Evolutionary conservation across 2,329 filamentous ascomycete species (phyloP).

Genomic region (Colletotrichum sp.): DNA sequence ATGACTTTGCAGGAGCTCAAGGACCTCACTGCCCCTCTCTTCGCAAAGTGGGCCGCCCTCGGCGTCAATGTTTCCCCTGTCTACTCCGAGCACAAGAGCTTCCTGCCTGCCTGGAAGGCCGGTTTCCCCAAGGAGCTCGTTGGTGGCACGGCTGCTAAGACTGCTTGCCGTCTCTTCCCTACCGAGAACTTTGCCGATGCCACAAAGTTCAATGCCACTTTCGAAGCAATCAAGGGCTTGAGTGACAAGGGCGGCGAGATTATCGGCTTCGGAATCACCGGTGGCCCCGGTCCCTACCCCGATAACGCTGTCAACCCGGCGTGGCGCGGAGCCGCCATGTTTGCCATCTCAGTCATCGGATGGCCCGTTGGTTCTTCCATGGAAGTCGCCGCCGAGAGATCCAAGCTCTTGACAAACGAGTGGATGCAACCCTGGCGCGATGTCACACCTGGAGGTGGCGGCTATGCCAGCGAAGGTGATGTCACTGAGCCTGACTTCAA

Average conservation of each 20-base stretch:
- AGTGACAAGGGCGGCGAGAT: conserved; percentile 45
- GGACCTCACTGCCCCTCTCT: conserved; percentile 35
- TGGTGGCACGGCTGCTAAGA: background rate
- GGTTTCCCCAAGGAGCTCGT: conserved; percentile 26
- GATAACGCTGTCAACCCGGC: conserved; percentile 46
- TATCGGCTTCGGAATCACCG: conserved; percentile 43
- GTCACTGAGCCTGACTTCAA: conserved; percentile 32
- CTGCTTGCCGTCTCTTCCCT: conserved; percentile 6
- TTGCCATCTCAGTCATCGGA: conserved; percentile 29
- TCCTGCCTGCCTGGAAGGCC: conserved; percentile 27
- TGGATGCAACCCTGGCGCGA: conserved; percentile 34
- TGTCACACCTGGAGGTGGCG: conserved; percentile 27
- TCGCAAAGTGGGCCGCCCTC: conserved; percentile 31
- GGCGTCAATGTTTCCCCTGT: conserved; percentile 30
- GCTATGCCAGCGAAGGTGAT: conserved; percentile 35
- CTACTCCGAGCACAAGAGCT: conserved; percentile 27
- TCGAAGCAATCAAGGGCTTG: conserved; percentile 40
- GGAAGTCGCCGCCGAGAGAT: conserved; percentile 21
- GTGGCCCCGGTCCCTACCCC: conserved; percentile 29
- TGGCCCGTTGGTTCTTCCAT: background rate
- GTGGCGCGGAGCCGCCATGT: conserved; percentile 45
- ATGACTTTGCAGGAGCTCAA: conserved; percentile 38
- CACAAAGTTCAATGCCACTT: conserved; percentile 33
- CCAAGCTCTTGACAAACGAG: conserved; percentile 30
- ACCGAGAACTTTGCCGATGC: background rate